phyloP scores from a whole-genome alignment of 257 asterid species.

The Hygrophila difformis region DNA sequence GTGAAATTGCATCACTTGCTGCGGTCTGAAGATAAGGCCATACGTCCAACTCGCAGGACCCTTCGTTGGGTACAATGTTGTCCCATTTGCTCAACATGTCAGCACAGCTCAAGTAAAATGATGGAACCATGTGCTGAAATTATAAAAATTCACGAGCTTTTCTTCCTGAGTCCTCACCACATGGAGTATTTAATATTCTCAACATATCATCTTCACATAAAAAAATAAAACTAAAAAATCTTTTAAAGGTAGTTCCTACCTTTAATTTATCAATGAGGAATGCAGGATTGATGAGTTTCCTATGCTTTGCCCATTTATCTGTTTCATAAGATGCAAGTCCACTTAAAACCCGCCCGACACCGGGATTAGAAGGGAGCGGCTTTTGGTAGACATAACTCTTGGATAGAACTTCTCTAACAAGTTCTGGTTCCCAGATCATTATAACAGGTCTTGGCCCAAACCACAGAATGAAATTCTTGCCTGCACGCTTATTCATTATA shows the following conservation, averaged over 20 bases:
- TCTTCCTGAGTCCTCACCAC: no score
- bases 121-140: conserved; percentile 47
- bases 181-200: no score
- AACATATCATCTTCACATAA: no score
- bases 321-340: conserved; percentile 33
- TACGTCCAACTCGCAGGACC: conserved; percentile 39
- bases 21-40: conserved; percentile 42
- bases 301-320: conserved; percentile 58
- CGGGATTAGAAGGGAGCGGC: conserved; percentile 18
- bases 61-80: conserved; percentile 16
- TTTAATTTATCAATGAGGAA: conserved; percentile 43
- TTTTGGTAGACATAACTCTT: conserved; percentile 31
- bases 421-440: conserved; percentile 30
- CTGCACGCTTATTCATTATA: no score
- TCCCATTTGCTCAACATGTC: conserved; percentile 62
- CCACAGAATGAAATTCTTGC: conserved; percentile 38
- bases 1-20: conserved; percentile 48
- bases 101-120: conserved; percentile 37
- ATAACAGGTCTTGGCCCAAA: conserved; percentile 32
- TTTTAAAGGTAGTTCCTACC: no score
- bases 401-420: conserved; percentile 32
- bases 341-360: conserved; percentile 17
- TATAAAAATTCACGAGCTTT: no score
- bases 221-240: no score
- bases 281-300: conserved; percentile 43